These are phyloP conservation scores for Penicillium crystallinum DNA, from an alignment of 495 filamentous ascomycete genomes.

Conservation along the genomic window DNA sequence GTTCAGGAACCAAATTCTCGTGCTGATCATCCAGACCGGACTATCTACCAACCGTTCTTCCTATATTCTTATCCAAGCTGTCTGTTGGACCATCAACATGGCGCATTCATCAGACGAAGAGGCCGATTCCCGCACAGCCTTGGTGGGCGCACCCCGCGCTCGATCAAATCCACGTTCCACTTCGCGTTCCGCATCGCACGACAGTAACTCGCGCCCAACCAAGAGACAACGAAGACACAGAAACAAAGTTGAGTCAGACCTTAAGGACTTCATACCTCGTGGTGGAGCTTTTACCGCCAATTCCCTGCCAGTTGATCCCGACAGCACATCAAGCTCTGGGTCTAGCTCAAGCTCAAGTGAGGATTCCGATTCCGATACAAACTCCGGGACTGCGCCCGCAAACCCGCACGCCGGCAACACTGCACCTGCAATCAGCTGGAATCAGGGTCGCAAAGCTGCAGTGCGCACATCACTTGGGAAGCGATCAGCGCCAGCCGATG, in stretches of 20 bases:
- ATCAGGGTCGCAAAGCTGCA: slow-evolving; percentile 31
- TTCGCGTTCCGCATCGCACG: slow-evolving; percentile 18
- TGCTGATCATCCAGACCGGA: neutral
- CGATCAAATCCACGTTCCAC: slow-evolving; percentile 14
- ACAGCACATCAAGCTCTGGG: slow-evolving; percentile 30
- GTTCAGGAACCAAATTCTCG: slow-evolving; percentile 7
- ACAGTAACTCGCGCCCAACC: slow-evolving; percentile 23
- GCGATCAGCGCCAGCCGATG: slow-evolving; percentile 9
- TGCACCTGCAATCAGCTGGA: slow-evolving; percentile 38
- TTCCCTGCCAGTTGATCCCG: slow-evolving; percentile 32
- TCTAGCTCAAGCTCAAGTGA: slow-evolving; percentile 19
- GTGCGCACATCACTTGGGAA: slow-evolving; percentile 34
- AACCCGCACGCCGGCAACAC: slow-evolving; percentile 26
- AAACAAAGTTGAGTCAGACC: slow-evolving; percentile 18
- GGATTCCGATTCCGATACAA: slow-evolving; percentile 12
- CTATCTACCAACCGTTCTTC: neutral
- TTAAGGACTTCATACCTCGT: slow-evolving; percentile 35
- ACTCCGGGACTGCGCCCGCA: slow-evolving; percentile 9
- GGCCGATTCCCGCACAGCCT: slow-evolving; percentile 40
- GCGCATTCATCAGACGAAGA: slow-evolving; percentile 28
- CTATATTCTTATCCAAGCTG: neutral
- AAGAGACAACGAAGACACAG: slow-evolving; percentile 30
- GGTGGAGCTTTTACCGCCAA: slow-evolving; percentile 35
- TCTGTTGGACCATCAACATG: neutral
- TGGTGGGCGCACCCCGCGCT: slow-evolving; percentile 28